Evolutionary conservation across 768 basidiomycete species (phyloP).

Genomic region (Tricholoma sp.): DNA sequence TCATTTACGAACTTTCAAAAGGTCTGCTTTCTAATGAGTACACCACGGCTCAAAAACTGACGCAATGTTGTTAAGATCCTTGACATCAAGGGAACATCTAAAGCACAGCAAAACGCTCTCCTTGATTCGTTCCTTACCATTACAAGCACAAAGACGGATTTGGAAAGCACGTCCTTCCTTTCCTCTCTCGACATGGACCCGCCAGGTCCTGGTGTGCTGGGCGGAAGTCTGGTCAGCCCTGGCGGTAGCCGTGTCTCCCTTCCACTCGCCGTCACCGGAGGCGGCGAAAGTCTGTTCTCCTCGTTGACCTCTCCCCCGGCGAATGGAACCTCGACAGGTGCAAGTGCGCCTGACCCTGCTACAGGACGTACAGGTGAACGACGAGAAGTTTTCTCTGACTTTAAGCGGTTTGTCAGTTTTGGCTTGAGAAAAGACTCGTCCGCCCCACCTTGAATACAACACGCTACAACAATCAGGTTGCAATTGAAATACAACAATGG

Average conservation of each 20-base stretch:
- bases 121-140: conserved; percentile 89
- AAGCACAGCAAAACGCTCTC: conserved; percentile 80
- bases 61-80: conserved; percentile 57
- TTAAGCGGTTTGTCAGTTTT: conserved; percentile 85
- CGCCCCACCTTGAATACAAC: conserved; percentile 14
- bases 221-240: conserved; percentile 58
- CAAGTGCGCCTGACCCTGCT: conserved; percentile 37
- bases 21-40: conserved; percentile 34
- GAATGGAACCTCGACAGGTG: conserved; percentile 59
- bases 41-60: not conserved
- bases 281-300: conserved; percentile 54
- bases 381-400: conserved; percentile 84
- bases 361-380: conserved; percentile 45
- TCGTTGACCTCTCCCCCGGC: conserved; percentile 58
- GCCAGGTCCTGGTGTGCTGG: conserved; percentile 38
- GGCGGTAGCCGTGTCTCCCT: conserved; percentile 58
- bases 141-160: conserved; percentile 87
- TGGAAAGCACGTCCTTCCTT: conserved; percentile 89
- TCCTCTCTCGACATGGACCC: conserved; percentile 97
- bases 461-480: not conserved
- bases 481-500: not conserved
- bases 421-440: conserved; percentile 70
- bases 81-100: conserved; percentile 90
- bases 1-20: conserved; percentile 99
- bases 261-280: conserved; percentile 28